Evolutionary conservation across 441 rosid species (phyloP), one percentile per base, ranked within the genome.

Genomic region (Kokia cookei): DNA sequence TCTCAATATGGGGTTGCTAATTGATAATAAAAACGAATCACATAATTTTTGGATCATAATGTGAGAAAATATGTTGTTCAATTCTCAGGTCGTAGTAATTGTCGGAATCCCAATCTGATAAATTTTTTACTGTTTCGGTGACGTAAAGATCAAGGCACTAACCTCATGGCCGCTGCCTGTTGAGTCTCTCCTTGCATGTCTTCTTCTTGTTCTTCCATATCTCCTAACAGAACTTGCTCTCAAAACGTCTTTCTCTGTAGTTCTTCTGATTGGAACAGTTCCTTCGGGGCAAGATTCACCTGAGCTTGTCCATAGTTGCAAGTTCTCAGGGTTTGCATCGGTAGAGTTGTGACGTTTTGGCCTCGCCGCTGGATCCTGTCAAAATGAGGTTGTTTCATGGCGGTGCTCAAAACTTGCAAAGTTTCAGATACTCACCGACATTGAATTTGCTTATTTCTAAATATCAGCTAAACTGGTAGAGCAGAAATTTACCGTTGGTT

Each of bases 141-240:
- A 32, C 37, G 37, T 32, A 32, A 32, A 32, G 37, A 32, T 32
- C 37, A 27, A 3, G 29, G 12, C 58, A 79, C 82, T 45, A 64
- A 90, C 94, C 94, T 90, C 94, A 72, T 90, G 94, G 58, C 92
- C 91, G 37, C 75, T 82, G 74, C 87, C 90, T 13, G 89, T 61
- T 22, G 92, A 82, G 78, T 90, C 94, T 82, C 94, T 80, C 78
- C 92, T 81, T 1, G 88, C 88, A 65, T 51, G 54, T 82, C 81
- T 81, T 73, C 37, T 32, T 32, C 89, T 81, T 73, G 81, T 82
- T 73, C 89, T 82, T 75, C 92, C 91, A 79, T 77, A 88, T 71
- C 89, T 76, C 75, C 80, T 58, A 45, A 86, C 17, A 7, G 92
- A 84, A 58, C 76, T 84, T 68, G 88, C 86, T 60, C 92, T 84